Evolutionary conservation across 176 grass and related monocot genomes (phyloP).

Genomic region (Phragmites australis): DNA sequence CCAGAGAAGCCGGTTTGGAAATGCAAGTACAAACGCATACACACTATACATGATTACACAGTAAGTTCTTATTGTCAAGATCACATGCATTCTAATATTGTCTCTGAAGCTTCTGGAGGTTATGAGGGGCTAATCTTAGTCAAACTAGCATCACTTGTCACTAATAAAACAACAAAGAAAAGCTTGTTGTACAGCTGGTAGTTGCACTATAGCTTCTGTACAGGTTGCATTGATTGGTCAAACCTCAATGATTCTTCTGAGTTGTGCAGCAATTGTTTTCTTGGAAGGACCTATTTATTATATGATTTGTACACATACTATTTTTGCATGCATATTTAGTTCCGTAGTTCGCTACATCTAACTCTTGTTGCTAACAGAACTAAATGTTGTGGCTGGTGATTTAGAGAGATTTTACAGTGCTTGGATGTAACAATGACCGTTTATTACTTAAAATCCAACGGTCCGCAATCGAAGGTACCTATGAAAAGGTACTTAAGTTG

Average conservation of each 20-base stretch:
- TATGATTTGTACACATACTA: slow-evolving; percentile 20
- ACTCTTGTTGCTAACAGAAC: neutral
- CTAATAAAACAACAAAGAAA: slow-evolving; percentile 34
- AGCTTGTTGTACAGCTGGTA: slow-evolving; percentile 20
- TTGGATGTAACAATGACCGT: no score
- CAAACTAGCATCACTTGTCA: neutral
- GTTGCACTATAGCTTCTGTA: slow-evolving; percentile 34
- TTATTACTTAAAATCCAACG: no score
- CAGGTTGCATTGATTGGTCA: slow-evolving; percentile 58
- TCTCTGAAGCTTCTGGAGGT: slow-evolving; percentile 26
- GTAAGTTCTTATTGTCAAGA: neutral
- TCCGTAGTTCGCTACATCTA: neutral
- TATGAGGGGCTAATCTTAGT: slow-evolving; percentile 19
- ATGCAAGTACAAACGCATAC: slow-evolving; percentile 25
- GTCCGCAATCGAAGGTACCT: no score
- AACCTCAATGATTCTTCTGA: slow-evolving; percentile 39
- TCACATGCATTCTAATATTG: slow-evolving; percentile 33
- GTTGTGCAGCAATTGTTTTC: slow-evolving; percentile 32
- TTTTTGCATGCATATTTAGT: neutral
- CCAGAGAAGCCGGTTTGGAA: slow-evolving; percentile 9
- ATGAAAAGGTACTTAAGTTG: no score
- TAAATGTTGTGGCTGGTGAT: neutral
- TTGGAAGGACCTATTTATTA: slow-evolving; percentile 15
- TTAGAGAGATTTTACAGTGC: no score
- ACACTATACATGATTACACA: slow-evolving; percentile 17